Base-by-base conservation (phyloP, 495 filamentous ascomycete species). In the Rhypophila decipiens region DNA sequence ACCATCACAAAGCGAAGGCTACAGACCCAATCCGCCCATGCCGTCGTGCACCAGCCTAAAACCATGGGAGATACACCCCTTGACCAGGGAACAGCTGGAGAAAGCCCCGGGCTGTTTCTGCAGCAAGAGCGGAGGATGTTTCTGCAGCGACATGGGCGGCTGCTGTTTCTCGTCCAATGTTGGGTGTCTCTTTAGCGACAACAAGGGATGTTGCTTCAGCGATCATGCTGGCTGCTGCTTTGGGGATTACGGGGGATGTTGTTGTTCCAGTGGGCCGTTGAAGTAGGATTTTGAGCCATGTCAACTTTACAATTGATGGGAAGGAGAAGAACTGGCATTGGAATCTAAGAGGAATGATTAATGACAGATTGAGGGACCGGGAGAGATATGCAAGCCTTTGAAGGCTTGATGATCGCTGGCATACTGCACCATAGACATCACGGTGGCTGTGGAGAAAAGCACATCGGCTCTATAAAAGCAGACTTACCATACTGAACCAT, bases 231-330 rank as follows among this genome's bases (percentile, higher is more conserved):
- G 46, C 0, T 52, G 50, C 27, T 62, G 45, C 34, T 62, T 46
- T 33, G 45, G 44, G 4, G 44, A 47, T 21, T 12, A 41, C 13
- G 44, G 33, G 5, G 59, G 42, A 18, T 59, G 59, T 18, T 58
- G 44, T 18, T 58, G 48, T 70, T 69, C 63, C 3, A 18, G 18
- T 39, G 36, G 36, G 20, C 36, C 10, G 3, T 18, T 18, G 10
- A 8, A 18, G 12, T 18, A 18, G 18, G 17, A 5, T 5, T 35
- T 3, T 12, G 12, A 12, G 12, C 31, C 31, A 2, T 35, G 31
- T 35, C 31, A 35, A 2, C 31, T n/a, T n/a, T n/a, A n/a, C n/a
- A n/a, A n/a, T n/a, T n/a, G n/a, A n/a, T n/a, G n/a, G n/a, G n/a
- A n/a, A n/a, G n/a, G n/a, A n/a, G n/a, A n/a, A n/a, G n/a, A n/a